Base-by-base conservation (phyloP, 2,329 filamentous ascomycete genomes). In the Cordyceps fumosorosea region DNA sequence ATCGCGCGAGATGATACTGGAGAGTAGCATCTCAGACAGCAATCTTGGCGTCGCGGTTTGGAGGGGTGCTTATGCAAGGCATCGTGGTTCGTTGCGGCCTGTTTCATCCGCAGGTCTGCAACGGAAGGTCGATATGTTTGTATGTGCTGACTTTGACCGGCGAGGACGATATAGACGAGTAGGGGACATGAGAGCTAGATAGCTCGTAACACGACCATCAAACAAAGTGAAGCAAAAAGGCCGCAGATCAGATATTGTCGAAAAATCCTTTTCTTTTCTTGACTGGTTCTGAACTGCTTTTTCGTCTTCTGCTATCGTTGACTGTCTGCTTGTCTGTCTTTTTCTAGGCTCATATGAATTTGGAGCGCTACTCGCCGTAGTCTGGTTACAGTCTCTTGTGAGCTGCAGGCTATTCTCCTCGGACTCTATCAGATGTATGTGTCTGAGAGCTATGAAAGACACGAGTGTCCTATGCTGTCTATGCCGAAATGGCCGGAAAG, bases 301-400 rank as follows among this genome's bases (percentile, higher is more conserved):
- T 51, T 63, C 77, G 74, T 78, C 75, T 79, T 87, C 84, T 88
- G 87, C 88, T 89, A 90, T 86, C 86, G 83, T 86, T 62, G 65
- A 65, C 66, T 69, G 69, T 72, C 55, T 63, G 60, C 44, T 64
- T 60, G 42, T 72, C 56, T 63, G 62, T 54, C 52, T 63, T 71
- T 73, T 67, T 74, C 75, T 76, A 76, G 76, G 86, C 89, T 89
- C 84, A 83, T 84, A 84, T 82, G 85, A 78, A 78, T 78, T 77
- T 80, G 76, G 79, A 80, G 81, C 80, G 81, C 82, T 84, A 84
- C 78, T 78, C 80, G 81, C 81, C 80, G 77, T 78, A 74, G 78
- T 75, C 77, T 76, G 78, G 80, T 77, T 82, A 81, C 79, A 81
- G 79, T 60, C 40, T 79, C 68, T 75, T 70, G 77, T 74, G 72